A percentile compares a stretch with the other conserved stretches of the same genome.
Evolutionary conservation across 169 alveolate species (phyloP).

Genomic region (Plasmodium fragile): DNA sequence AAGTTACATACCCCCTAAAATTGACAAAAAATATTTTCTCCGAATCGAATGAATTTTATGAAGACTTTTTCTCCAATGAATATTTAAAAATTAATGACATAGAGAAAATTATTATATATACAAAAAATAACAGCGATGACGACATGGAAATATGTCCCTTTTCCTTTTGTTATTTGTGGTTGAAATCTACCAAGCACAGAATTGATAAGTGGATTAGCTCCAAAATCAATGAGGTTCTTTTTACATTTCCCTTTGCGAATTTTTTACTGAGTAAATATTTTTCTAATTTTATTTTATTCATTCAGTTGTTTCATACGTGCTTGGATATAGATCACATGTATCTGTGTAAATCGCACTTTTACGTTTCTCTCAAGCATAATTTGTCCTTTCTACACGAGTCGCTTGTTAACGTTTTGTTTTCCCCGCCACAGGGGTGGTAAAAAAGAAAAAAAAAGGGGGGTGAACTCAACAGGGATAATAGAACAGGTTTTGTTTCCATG

Average conservation of each 20-base stretch:
- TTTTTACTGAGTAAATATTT: constrained; percentile 68
- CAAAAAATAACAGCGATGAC: constrained; percentile 57
- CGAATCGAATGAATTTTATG: constrained; percentile 67
- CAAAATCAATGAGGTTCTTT: constrained; percentile 55
- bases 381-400: constrained; percentile 62
- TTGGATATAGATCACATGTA: constrained; percentile 72
- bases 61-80: constrained; percentile 75
- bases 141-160: constrained; percentile 52
- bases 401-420: constrained; percentile 45
- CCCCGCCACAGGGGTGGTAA: constrained; percentile 1
- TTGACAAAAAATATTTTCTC: constrained; percentile 50
- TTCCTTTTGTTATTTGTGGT: constrained; percentile 52
- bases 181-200: constrained; percentile 33
- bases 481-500: not conserved
- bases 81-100: constrained; percentile 66
- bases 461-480: not conserved
- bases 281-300: constrained; percentile 40
- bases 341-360: constrained; percentile 63
- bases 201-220: constrained; percentile 73
- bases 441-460: not conserved
- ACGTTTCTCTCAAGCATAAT: constrained; percentile 64
- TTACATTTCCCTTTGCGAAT: constrained; percentile 69
- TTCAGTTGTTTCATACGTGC: constrained; percentile 48
- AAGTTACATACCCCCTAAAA: constrained; percentile 70
- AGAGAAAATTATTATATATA: constrained; percentile 57